Evolutionary conservation across 2,329 filamentous ascomycete species (phyloP), one percentile per base, ranked within the genome.

Genomic region (Arthrinium phaeospermum): DNA sequence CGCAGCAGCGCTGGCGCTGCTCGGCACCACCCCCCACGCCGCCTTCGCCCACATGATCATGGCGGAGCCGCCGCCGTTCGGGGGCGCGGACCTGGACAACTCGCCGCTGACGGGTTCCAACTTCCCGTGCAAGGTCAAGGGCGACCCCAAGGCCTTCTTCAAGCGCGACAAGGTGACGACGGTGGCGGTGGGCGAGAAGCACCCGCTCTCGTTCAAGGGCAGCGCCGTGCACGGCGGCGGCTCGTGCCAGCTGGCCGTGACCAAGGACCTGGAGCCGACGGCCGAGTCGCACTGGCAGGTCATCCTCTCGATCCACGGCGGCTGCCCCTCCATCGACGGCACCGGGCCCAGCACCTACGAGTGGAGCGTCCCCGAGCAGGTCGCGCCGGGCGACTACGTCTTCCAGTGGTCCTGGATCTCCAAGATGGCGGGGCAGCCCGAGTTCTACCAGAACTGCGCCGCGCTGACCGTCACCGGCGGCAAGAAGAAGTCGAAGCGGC

Each of bases 321-420:
- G 92, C 4, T 95, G 93, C 78, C 92, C 92, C 0, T 82, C 87
- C 1, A 79, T 79, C 49, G 86, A 78, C 22, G 80, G 80, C 16
- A 75, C 76, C 2, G 82, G 83, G 19, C 80, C 85, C 6, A 82
- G 84, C 71, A 80, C 81, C 0, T 92, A 89, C 82, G 80, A 87
- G 69, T 93, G 89, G 82, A 85, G 80, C 0, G 87, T 94, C 53
- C 92, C 92, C 0, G 83, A 87, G 0, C 87, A 85, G 14, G 84
- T 94, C 37, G 85, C 86, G 7, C 83, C 89, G 19, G 92, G 92
- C 13, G 85, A 91, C 47, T 92, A 91, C 68, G 90, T 89, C 0
- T 86, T 94, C 27, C 90, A 91, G 3, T 94, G 92, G 92, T 91
- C 91, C 2, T 94, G 93, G 93, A 88, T 93, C 79, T 93, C 93